Base-by-base conservation (phyloP, 305 asterid species). In the Ilex paraguariensis region DNA sequence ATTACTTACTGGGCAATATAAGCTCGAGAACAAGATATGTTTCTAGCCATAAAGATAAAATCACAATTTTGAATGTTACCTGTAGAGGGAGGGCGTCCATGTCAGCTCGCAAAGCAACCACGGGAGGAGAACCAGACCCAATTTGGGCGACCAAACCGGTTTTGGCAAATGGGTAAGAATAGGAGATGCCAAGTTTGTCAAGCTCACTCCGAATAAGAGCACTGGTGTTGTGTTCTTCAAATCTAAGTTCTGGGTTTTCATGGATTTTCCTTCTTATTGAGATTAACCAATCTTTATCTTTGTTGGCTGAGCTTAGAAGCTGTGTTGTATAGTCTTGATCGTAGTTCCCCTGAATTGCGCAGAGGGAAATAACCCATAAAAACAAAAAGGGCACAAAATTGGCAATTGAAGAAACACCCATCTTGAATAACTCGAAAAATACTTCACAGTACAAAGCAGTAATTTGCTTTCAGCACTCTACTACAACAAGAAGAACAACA, bases 81-180 rank as follows among this genome's bases (percentile, higher is more conserved):
- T 87, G 89, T 67, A 84, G 9, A 10, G 95, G 90, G 30, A 89
- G 88, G 63, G 94, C 95, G 74, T 89, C 95, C 91, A 84, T 87
- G 54, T 87, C 95, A 59, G 97, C 97, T 70, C 91, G 84, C 0
- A 87, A 73, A 70, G 95, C 91, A 69, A 87, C 85, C 49, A 87
- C 77, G 69, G 91, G 96, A 7, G 76, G 75, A 31, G 62, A 69
- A 67, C 89, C 88, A 60, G 84, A 73, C 56, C 95, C 95, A 64
- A 87, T 76, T 70, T 70, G 87, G 69, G 91, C 97, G 61, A 89
- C 97, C 71, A 89, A 10, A 10, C 95, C 95, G 70, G 95, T 89
- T 73, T 71, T 71, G 6, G 91, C 90, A 77, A 77, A 67, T 33
- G 97, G 94, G 83, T 79, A 82, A 42, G 81, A 82, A 56, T 81